Evolutionary conservation across 805 yeast species (phyloP), one percentile per base, ranked within the genome.

Genomic region (Yarrowia divulgata): DNA sequence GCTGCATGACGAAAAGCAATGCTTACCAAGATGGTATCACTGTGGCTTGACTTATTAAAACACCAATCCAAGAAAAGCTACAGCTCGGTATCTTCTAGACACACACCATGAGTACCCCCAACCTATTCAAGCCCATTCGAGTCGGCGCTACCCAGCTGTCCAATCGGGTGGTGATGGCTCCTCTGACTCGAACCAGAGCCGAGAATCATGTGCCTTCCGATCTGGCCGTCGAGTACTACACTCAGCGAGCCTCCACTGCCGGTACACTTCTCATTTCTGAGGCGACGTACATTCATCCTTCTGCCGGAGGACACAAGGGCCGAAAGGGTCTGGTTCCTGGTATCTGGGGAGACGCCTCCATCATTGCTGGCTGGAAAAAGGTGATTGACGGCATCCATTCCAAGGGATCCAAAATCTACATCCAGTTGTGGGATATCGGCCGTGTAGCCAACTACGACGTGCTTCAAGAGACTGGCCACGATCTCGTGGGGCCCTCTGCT

Each of bases 261-360:
- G 91, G 91, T 14, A 83, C 90, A 12, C 77, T 89, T 71, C 70
- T 88, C 16, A 81, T 86, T 71, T 77, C 87, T 14, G 92, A 88
- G 75, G 91, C 86, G 10, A 83, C 89, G 0, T 80, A 62, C n/a
- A 57, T 57, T 13, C 39, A 57, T n/a, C 64, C 49, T 16, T 42
- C 49, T 13, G 16, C 64, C 12, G 64, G 64, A 6, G 64, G 64
- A 10, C 49, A 40, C 39, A 57, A 57, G 49, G 43, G 43, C 23
- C 48, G 64, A 29, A 71, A 83, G 85, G n/a, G 70, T 9, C 72
- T 72, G 46, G 71, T 72, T 19, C 77, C 79, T 18, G 78, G 80
- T 18, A 71, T 77, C 45, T 90, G 91, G 93, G 82, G 89, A 0
- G 91, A 90, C 75, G 92, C 89, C 73, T 93, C 90, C 72, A 85